Conservation (phyloP, 1,139 yeast genomes). For the Debaryomyces sp. region DNA sequence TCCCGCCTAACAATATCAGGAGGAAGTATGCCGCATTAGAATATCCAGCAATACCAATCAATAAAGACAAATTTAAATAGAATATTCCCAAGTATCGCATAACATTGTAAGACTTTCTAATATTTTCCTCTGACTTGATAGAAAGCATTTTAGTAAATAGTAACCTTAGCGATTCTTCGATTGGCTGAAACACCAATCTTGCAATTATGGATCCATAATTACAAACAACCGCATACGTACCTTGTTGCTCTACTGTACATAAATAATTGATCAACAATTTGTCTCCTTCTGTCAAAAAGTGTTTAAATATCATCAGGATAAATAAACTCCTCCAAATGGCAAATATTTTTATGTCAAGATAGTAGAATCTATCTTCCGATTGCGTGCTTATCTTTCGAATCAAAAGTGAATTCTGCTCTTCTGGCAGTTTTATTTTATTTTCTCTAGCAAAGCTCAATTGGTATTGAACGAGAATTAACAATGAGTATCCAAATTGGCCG, state of each 20-base stretch:
- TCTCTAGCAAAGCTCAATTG: slow-evolving; percentile 26
- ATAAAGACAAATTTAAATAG: slow-evolving; percentile 48
- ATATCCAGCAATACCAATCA: slow-evolving; percentile 44
- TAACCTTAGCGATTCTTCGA: slow-evolving; percentile 84
- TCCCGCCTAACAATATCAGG: slow-evolving; percentile 31
- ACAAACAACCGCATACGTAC: slow-evolving; percentile 80
- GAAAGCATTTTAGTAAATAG: slow-evolving; percentile 64
- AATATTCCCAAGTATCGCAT: slow-evolving; percentile 34
- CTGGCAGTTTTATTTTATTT: slow-evolving; percentile 14
- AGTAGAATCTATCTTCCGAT: slow-evolving; percentile 11
- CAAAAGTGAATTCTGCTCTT: slow-evolving; percentile 18
- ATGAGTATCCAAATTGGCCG: slow-evolving; percentile 74
- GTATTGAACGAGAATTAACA: slow-evolving; percentile 36
- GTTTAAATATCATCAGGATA: slow-evolving; percentile 83
- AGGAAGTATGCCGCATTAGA: slow-evolving; percentile 41
- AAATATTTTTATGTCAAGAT: slow-evolving; percentile 29
- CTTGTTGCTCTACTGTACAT: slow-evolving; percentile 79
- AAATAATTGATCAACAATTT: slow-evolving; percentile 70
- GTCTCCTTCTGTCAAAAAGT: slow-evolving; percentile 89
- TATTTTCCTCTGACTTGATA: slow-evolving; percentile 18
- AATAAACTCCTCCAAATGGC: slow-evolving; percentile 61
- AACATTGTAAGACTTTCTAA: slow-evolving; percentile 20
- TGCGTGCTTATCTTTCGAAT: slow-evolving; percentile 8
- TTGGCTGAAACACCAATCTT: slow-evolving; percentile 79
- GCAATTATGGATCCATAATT: slow-evolving; percentile 93